Evolutionary conservation across 2,329 filamentous ascomycete species (phyloP).

Genomic region (Paracamarosporium sp.): DNA sequence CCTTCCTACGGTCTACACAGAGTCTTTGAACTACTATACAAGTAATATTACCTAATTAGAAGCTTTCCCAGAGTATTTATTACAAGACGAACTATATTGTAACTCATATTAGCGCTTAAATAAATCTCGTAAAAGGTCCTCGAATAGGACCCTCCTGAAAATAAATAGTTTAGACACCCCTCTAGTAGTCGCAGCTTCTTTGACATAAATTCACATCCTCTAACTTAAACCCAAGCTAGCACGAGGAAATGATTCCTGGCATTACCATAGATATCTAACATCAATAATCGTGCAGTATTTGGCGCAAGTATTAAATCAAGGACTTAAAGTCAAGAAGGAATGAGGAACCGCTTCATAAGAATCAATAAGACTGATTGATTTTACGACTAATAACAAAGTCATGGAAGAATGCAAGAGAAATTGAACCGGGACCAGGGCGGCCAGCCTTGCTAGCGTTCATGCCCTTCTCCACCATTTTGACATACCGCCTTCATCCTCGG

Average conservation of each 20-base stretch:
- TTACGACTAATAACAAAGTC: constrained; percentile 7
- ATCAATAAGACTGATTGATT: constrained; percentile 14
- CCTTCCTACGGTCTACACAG: no score
- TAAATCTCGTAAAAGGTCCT: not conserved
- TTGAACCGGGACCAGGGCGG: constrained; percentile 3
- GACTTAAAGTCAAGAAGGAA: constrained; percentile 12
- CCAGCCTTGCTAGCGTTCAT: constrained; percentile 8
- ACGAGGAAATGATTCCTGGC: constrained; percentile 7
- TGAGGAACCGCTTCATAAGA: constrained; percentile 12
- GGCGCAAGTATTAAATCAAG: constrained; percentile 11
- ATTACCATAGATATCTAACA: constrained; percentile 9
- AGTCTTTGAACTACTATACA: no score
- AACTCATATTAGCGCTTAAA: not conserved
- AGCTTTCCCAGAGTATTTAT: not conserved
- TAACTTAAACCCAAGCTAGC: constrained; percentile 10
- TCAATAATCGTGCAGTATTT: constrained; percentile 5
- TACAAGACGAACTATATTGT: not conserved
- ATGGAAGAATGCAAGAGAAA: constrained; percentile 13
- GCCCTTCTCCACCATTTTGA: constrained; percentile 13
- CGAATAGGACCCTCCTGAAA: constrained; percentile 8
- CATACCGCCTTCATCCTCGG: no score
- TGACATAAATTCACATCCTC: constrained; percentile 1
- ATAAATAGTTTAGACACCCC: not conserved
- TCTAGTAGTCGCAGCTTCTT: not conserved
- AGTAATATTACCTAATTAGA: not conserved